Base-by-base conservation (phyloP, 2,329 filamentous ascomycete genomes). In the Xylariaceae sp. region DNA sequence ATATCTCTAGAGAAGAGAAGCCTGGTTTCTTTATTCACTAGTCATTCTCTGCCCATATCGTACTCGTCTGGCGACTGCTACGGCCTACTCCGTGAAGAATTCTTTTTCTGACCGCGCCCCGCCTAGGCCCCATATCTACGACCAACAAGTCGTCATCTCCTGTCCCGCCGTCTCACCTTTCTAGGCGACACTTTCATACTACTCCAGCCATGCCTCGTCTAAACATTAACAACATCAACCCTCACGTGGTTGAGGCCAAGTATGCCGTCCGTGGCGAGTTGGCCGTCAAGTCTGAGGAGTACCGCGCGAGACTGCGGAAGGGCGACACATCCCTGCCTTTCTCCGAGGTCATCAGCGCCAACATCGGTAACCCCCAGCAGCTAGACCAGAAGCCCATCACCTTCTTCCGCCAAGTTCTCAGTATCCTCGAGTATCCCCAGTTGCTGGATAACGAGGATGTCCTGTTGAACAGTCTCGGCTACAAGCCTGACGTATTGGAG, bases 381-480 rank as follows among this genome's bases (percentile, higher is more conserved):
- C 86, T 99, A 64, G 94, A 97, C 78, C 94, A 99, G 82, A 95
- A 97, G 82, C 94, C 94, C 71, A 93, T 99, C 71, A 99, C 94
- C 68, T 99, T 97, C 82, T 97, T 99, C 85, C 88, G 94, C 68
- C 93, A 99, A 78, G 94, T 99, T 34, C 83, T 94, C 70, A 96
- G 91, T 77, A 76, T 99, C 63, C 77, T 97, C 60, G 94, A 99
- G 81, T 92, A 97, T 79, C 94, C 94, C 0, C 74, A 80, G 59
- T 80, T 99, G 39, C 81, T 99, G 61, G 83, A 96, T 71, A 87
- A 95, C 69, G 86, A 91, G 74, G 84, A 93, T 66, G 87, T 88
- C n/a, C 78, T 97, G 64, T 77, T 87, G 71, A 83, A 86, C 58
- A 75, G 80, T 50, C 82, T 97, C 66, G 92, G 88, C 65, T 99